Base-by-base conservation (phyloP, 306 rosid species). In the Dicorynia guianensis region DNA sequence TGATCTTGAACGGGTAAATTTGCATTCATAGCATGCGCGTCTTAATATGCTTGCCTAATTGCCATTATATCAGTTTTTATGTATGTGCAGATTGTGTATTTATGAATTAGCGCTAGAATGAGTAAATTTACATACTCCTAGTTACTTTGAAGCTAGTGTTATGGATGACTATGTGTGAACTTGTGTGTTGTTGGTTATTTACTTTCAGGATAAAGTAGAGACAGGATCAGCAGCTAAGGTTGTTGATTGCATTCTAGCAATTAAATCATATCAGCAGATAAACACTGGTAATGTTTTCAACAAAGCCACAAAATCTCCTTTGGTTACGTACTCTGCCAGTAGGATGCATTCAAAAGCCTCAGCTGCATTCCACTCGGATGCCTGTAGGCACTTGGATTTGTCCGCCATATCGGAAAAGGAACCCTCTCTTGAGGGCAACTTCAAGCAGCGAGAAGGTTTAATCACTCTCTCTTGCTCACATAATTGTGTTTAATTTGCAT, bases 231-330 rank as follows among this genome's bases (percentile, higher is more conserved):
- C 75, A 50, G 84, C 80, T 42, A 95, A 86, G 83, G 88, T 92
- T 66, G 99, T 90, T 43, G 97, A 95, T 72, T 95, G 99, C 75
- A 79, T 95, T 75, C 86, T 95, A 79, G 82, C 88, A 3, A 92
- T 95, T 68, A 90, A 85, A 86, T 86, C 83, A 55, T 86, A 83
- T 83, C 85, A 88, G 85, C 79, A 83, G 76, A 83, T 42, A 74
- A 81, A 61, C 74, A 66, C 71, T 49, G 87, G 74, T 63, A 92
- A 77, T 79, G 92, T 90, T 56, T 74, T 59, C 81, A 52, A 35
- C 74, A 90, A 81, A 72, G 80, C 50, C 73, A 33, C 76, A 42
- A 95, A 87, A 78, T 95, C 99, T 72, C 99, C 99, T 56, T 67
- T 86, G 50, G 72, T 59, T 66, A 39, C 82, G 85, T 82, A 77